Base-by-base conservation (phyloP, 73 alveolate genomes). In the Tetrahymena borealis region DNA sequence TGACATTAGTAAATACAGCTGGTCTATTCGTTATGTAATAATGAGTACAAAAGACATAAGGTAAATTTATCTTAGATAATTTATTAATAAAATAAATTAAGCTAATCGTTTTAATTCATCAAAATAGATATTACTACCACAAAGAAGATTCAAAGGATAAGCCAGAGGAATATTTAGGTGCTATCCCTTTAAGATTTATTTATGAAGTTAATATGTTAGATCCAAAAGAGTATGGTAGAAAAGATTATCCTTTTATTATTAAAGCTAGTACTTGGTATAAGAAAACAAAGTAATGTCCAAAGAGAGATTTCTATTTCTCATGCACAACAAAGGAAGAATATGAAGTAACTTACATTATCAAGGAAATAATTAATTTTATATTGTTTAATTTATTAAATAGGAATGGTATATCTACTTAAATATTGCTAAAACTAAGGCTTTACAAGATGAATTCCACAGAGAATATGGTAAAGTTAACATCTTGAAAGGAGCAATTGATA, bases 371-470 rank as follows among this genome's bases (percentile, higher is more conserved):
- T 43, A 43, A 18, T 43, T n/a, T 40, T 40, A 43, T 0, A n/a
- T 2, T 4, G 28, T 60, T 60, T 18, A 60, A 60, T 41, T 41
- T 7, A 41, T 41, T 41, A 18, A 60, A 60, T 2, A 60, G 85
- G 85, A 93, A 90, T 93, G 95, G 95, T 39, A 79, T 20, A 93
- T 93, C 18, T 93, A 36, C 32, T 85, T 93, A 15, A 92, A 93
- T 79, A 79, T 93, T 93, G 93, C 91, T 11, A 93, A 90, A 93
- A 92, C 93, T n/a, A 93, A 93, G 33, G 78, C 95, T 6, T 38
- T 90, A 1, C 79, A 93, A 40, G 37, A 79, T 38, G 95, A 93
- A 39, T 93, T 93, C 90, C 93, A 39, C 18, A 40, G 77, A 39
- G 91, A 93, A 40, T 93, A 40, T 40, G 95, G 95, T 18, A 93